A percentile compares a stretch with the other conserved stretches of the same genome.
Evolutionary conservation across 163 green algal species (phyloP).

Genomic region (Volvox carteri): DNA sequence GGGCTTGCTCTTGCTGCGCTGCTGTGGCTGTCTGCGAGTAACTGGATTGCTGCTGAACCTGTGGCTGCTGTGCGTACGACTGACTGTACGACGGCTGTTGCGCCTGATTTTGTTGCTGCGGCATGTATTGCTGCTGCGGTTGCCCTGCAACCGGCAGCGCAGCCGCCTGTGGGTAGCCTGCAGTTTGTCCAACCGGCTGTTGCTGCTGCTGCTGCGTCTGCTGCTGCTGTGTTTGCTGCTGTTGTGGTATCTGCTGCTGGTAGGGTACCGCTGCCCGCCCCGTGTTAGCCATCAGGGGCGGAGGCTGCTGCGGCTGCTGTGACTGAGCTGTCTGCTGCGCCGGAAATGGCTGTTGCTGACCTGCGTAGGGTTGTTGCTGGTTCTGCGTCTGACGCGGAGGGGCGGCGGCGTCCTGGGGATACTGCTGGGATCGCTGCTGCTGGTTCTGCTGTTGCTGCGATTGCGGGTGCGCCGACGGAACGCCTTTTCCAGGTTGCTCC

Average conservation of each 20-base stretch:
- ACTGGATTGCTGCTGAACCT: neutral
- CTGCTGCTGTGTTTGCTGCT: neutral
- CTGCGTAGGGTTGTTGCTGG: neutral
- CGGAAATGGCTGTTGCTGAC: neutral
- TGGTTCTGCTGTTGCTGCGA: neutral
- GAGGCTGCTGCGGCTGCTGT: slow-evolving; percentile 1
- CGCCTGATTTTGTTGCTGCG: neutral
- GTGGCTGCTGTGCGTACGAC: slow-evolving; percentile 4
- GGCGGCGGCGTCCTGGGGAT: neutral
- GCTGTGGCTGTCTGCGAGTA: neutral
- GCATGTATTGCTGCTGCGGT: slow-evolving; percentile 12
- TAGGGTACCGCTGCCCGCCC: neutral
- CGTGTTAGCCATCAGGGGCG: neutral
- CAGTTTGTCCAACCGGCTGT: neutral
- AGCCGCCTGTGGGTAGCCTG: neutral
- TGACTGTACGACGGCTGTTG: neutral
- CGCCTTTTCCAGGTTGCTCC: neutral
- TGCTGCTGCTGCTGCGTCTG: slow-evolving; percentile 15
- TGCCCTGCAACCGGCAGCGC: neutral
- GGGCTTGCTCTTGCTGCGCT: neutral
- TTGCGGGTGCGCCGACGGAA: too few species aligned
- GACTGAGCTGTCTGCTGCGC: neutral
- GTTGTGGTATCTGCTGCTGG: neutral
- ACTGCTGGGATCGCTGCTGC: neutral
- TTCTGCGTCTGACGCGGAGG: neutral